Base-by-base conservation (phyloP, 2,329 filamentous ascomycete species). In the Sarocladiaceae sp. region DNA sequence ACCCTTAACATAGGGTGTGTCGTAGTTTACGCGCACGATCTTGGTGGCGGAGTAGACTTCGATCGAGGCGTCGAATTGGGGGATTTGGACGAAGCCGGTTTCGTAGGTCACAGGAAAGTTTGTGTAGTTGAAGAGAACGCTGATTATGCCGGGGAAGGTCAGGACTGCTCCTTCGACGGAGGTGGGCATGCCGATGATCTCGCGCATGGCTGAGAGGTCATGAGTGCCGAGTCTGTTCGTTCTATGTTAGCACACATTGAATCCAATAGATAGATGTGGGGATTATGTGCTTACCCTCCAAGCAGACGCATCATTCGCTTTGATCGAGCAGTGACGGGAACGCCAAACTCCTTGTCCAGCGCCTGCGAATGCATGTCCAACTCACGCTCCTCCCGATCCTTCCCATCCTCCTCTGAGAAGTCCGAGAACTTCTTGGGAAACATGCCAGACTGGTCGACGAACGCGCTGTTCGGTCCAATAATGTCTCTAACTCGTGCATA, bases 1-100 rank as follows among this genome's bases (percentile, higher is more conserved):
- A 0, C 74, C 79, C 56, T 80, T 80, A n/a, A 82, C 68, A 52
- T 77, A 82, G 0, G 81, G 82, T 0, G 78, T 77, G 52, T 85
- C 78, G 56, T 78, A 82, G 31, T 76, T 60, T 11, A 85, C 68
- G 1, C 66, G 71, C 0, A 85, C 75, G 0, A 73, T 75, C 64
- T 84, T 85, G 6, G 71, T 66, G 15, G 68, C 61, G 0, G 74
- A 74, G 56, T 81, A 84, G 0, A 85, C 67, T 2, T 74, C 74
- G 6, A 82, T 61, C 39, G 75, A 70, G 0, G 78, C 75, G 51
- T 82, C 78, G 48, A 82, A 81, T 0, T 64, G 58, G 0, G 80
- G 77, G 1, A 86, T 72, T 0, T 62, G 59, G 56, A 79, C 73
- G 20, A 83, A 67, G 0, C 82, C 81, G 0, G 73, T 75, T 56